Conservation (phyloP, 805 yeast species). For the Nadsonia fulvescens region DNA sequence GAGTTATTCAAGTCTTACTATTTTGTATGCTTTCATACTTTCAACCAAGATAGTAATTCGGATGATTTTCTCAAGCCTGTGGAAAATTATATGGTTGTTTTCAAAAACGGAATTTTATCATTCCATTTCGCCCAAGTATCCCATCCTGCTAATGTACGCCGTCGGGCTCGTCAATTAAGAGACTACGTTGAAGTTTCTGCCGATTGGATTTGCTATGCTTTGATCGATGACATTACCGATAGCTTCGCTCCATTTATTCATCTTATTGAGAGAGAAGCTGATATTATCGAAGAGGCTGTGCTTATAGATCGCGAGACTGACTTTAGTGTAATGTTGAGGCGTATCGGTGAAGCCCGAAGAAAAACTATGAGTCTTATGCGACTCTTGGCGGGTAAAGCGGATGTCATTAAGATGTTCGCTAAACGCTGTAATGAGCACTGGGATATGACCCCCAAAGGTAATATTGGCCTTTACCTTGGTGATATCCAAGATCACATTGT, state of each 20-base stretch:
- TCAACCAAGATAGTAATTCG: slow-evolving; percentile 67
- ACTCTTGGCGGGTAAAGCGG: slow-evolving; percentile 81
- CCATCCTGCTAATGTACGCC: slow-evolving; percentile 42
- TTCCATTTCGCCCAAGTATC: slow-evolving; percentile 44
- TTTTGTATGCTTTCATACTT: slow-evolving; percentile 93
- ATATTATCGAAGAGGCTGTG: slow-evolving; percentile 61
- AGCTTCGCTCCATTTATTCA: slow-evolving; percentile 43
- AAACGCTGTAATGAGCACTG: slow-evolving; percentile 71
- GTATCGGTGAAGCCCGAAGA: slow-evolving; percentile 78
- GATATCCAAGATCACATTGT: slow-evolving; percentile 95
- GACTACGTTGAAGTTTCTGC: slow-evolving; percentile 43
- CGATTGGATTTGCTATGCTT: slow-evolving; percentile 51
- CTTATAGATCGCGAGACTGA: slow-evolving; percentile 63
- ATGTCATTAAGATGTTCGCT: slow-evolving; percentile 90
- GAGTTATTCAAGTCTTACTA: slow-evolving; percentile 81
- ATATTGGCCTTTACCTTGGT: slow-evolving; percentile 79
- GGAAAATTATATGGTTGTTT: slow-evolving; percentile 41
- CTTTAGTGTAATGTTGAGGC: slow-evolving; percentile 53
- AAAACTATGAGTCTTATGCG: slow-evolving; percentile 88
- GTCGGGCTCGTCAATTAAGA: slow-evolving; percentile 44
- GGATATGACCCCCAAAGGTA: slow-evolving; percentile 52
- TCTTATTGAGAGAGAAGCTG: slow-evolving; percentile 43
- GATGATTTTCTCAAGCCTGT: slow-evolving; percentile 61
- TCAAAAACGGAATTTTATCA: slow-evolving; percentile 38
- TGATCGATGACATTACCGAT: slow-evolving; percentile 50